phyloP scores from a whole-genome alignment of 495 filamentous ascomycete species.

The Talaromyces ruber region DNA sequence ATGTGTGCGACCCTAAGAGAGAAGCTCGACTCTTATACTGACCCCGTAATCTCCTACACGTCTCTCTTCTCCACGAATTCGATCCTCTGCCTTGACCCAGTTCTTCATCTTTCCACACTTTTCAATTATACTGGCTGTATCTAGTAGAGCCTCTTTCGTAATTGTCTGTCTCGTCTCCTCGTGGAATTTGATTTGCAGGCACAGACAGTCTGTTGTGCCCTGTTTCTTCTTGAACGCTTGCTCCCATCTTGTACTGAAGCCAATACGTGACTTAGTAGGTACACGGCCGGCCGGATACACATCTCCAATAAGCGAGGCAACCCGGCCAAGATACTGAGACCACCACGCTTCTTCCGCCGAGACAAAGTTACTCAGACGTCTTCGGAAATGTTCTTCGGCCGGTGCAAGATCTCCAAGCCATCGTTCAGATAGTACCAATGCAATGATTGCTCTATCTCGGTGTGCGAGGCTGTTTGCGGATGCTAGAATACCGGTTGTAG shows the following conservation, averaged over 20 bases:
- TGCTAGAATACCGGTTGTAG: constrained; percentile 59
- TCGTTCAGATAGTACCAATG: constrained; percentile 64
- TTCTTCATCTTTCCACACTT: constrained; percentile 56
- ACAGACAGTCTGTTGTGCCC: constrained; percentile 17
- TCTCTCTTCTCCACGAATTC: background rate
- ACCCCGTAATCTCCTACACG: constrained; percentile 13
- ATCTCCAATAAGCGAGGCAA: constrained; percentile 39
- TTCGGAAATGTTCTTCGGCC: constrained; percentile 37
- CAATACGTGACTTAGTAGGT: constrained; percentile 15
- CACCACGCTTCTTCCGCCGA: constrained; percentile 47
- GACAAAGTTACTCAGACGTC: constrained; percentile 37
- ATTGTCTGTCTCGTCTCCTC: constrained; percentile 9
- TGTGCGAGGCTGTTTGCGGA: constrained; percentile 66
- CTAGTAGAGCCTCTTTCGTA: constrained; percentile 22
- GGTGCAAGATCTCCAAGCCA: constrained; percentile 61
- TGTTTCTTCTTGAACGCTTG: constrained; percentile 17
- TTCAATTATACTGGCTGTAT: constrained; percentile 32
- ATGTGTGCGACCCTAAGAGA: background rate
- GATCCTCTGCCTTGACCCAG: constrained; percentile 24
- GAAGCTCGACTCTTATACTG: constrained; percentile 12
- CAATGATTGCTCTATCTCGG: constrained; percentile 58
- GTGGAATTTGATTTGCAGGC: constrained; percentile 19
- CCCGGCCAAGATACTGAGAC: constrained; percentile 51
- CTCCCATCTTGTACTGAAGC: constrained; percentile 23
- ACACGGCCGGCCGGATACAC: constrained; percentile 47